Conservation (phyloP, 257 asterid species). For the Cinchona pubescens region DNA sequence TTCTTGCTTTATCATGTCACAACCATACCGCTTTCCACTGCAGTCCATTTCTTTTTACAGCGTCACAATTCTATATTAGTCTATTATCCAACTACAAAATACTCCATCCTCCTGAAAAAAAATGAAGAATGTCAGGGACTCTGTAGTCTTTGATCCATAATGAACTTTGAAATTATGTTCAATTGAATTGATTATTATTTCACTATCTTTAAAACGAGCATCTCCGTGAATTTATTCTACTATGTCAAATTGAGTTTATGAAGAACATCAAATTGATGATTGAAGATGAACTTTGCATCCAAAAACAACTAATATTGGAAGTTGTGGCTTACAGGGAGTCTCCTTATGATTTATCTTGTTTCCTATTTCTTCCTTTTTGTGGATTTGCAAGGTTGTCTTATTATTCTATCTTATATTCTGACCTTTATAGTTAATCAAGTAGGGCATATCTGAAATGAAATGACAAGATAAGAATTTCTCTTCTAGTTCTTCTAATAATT, state of each 20-base stretch:
- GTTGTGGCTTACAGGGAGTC: not conserved
- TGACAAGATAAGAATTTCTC: not conserved
- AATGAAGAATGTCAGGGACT: no score
- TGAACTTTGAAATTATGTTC: no score
- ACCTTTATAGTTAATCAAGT: not conserved
- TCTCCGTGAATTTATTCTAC: no score
- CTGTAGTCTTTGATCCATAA: no score
- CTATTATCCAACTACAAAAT: no score
- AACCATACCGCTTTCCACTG: no score
- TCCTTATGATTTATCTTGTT: not conserved
- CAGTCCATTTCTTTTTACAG: no score
- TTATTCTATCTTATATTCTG: not conserved
- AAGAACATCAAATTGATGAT: not conserved
- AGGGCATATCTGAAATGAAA: not conserved
- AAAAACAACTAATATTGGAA: not conserved
- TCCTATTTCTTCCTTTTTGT: not conserved
- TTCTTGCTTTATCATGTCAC: no score
- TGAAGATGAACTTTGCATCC: not conserved
- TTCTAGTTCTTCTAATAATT: not conserved
- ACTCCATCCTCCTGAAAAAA: no score
- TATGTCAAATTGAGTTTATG: not conserved
- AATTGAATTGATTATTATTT: no score
- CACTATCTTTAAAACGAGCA: no score
- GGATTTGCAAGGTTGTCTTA: not conserved
- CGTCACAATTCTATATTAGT: no score